Conservation (phyloP, 768 basidiomycete genomes). For the Boletus pseudo-olivaceus region DNA sequence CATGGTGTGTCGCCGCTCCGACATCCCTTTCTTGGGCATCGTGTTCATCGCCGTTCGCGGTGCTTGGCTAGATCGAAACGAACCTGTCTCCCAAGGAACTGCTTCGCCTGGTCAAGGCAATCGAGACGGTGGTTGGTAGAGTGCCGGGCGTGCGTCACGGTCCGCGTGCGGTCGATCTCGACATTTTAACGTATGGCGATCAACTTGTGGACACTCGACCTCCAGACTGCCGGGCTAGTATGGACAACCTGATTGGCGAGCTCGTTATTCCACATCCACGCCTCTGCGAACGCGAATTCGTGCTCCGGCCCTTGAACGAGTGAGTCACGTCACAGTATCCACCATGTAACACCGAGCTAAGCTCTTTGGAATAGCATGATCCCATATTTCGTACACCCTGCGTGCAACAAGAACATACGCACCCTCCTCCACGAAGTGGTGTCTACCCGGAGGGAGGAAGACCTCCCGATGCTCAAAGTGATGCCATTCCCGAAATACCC, state of each 20-base stretch:
- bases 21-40: background rate
- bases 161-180: constrained; percentile 87
- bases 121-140: constrained; percentile 76
- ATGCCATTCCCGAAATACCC: constrained; percentile 67
- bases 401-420: constrained; percentile 43
- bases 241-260: constrained; percentile 60
- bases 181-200: constrained; percentile 63
- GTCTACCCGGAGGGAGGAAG: constrained; percentile 24
- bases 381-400: constrained; percentile 69
- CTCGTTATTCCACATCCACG: constrained; percentile 84
- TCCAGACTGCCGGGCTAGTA: constrained; percentile 37
- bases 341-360: background rate
- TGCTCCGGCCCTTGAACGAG: constrained; percentile 85
- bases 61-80: constrained; percentile 60
- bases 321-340: constrained; percentile 32
- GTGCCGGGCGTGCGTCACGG: constrained; percentile 78
- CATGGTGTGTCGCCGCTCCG: constrained; percentile 51
- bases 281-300: constrained; percentile 85
- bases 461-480: constrained; percentile 64
- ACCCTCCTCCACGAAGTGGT: constrained; percentile 43
- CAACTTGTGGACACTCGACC: constrained; percentile 53
- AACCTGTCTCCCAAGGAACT: constrained; percentile 57
- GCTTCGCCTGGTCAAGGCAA: constrained; percentile 61
- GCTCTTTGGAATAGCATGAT: constrained; percentile 58
- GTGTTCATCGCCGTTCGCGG: background rate